These are phyloP conservation scores for Anastatica hierochuntica DNA, from an alignment of 345 rosid species.

Conservation along the genomic window DNA sequence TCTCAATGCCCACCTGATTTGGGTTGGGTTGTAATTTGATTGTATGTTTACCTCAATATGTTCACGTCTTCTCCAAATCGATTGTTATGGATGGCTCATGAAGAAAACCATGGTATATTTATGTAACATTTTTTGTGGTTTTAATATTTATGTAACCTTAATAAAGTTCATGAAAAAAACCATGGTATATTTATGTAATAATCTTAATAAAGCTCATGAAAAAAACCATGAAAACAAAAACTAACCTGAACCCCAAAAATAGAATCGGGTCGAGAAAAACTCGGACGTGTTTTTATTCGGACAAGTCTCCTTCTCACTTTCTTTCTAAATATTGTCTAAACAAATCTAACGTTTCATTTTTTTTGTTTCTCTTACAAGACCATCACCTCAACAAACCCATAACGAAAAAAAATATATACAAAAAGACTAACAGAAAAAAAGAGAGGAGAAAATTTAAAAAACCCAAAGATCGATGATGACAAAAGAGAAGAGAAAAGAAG, in stretches of 20 bases:
- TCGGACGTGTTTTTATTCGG: neutral
- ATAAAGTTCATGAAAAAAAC: too few relatives aligned
- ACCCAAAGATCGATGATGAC: neutral
- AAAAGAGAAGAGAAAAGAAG: constrained; percentile 6
- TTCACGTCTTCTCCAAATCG: too few relatives aligned
- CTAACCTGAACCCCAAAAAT: constrained; percentile 9
- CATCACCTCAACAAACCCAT: constrained; percentile 6
- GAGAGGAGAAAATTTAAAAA: neutral
- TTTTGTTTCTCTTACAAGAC: constrained; percentile 17
- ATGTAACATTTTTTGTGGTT: too few relatives aligned
- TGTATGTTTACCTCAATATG: too few relatives aligned
- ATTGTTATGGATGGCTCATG: too few relatives aligned
- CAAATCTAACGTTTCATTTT: constrained; percentile 14
- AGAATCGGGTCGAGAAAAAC: constrained; percentile 16
- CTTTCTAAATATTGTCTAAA: constrained; percentile 24
- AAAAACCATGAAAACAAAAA: neutral
- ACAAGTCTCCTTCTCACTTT: constrained; percentile 17
- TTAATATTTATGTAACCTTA: too few relatives aligned
- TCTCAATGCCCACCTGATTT: too few relatives aligned
- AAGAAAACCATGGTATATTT: too few relatives aligned
- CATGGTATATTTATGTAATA: too few relatives aligned
- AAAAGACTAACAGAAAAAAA: neutral
- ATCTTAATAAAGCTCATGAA: too few relatives aligned
- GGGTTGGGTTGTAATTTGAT: too few relatives aligned
- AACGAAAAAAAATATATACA: neutral